Conservation (phyloP, 306 rosid genomes). For the Trichosanthes cucumerina region DNA sequence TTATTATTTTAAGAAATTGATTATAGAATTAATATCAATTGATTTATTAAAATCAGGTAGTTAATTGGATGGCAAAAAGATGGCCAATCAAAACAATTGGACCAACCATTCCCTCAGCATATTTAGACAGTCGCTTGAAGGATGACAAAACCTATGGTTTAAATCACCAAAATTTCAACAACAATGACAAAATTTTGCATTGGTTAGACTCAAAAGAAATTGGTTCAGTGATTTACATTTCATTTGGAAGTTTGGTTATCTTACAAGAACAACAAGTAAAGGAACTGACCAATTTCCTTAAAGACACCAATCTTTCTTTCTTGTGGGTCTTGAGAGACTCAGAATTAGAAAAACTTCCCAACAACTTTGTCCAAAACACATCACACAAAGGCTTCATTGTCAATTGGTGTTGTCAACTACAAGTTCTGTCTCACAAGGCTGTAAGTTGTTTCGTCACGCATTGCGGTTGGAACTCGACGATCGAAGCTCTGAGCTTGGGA, state of each 20-base stretch:
- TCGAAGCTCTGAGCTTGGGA: background rate
- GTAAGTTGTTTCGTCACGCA: constrained; percentile 1
- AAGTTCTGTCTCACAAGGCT: background rate
- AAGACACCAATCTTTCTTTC: background rate
- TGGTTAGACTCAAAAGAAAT: constrained; percentile 14
- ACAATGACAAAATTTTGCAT: background rate
- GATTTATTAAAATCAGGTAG: background rate
- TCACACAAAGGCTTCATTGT: constrained; percentile 14
- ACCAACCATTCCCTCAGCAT: constrained; percentile 20
- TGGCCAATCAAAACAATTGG: constrained; percentile 19
- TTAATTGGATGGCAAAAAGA: constrained; percentile 4
- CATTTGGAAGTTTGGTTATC: constrained; percentile 19
- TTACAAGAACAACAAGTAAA: constrained; percentile 10
- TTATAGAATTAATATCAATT: too few species aligned
- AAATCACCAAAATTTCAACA: background rate
- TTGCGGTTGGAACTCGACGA: constrained; percentile 9
- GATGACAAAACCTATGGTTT: constrained; percentile 11
- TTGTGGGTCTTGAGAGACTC: constrained; percentile 17
- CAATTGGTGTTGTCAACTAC: background rate
- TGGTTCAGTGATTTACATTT: constrained; percentile 13
- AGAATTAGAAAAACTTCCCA: constrained; percentile 14
- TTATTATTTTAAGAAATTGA: too few species aligned
- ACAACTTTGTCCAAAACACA: background rate
- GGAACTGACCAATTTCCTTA: constrained; percentile 11
- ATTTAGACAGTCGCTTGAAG: constrained; percentile 8